Percentiles rank a stretch among this genome's conserved stretches.
Conservation (phyloP, 768 basidiomycete species). For the Suillus alpinus region DNA sequence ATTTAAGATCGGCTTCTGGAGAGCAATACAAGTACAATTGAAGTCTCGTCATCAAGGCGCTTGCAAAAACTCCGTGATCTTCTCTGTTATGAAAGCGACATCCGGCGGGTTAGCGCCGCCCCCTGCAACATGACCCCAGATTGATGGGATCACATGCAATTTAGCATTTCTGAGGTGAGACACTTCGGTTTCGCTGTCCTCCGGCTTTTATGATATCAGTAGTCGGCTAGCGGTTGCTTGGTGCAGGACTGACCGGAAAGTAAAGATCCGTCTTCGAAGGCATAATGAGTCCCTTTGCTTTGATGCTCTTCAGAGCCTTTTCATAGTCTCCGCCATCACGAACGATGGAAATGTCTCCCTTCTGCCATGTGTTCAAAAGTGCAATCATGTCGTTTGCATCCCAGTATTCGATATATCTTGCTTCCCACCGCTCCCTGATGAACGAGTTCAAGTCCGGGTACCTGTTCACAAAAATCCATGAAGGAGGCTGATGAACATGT, state of each 20-base stretch:
- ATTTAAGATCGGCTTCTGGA: background rate
- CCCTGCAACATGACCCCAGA: conserved; percentile 59
- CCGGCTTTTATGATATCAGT: conserved; percentile 36
- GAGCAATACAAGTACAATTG: background rate
- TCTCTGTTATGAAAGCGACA: conserved; percentile 37
- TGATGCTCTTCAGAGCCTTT: conserved; percentile 40
- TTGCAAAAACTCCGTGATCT: conserved; percentile 43
- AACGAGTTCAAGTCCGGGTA: conserved; percentile 49
- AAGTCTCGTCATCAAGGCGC: conserved; percentile 12
- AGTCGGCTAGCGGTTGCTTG: background rate
- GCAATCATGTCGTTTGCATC: conserved; percentile 56
- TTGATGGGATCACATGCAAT: conserved; percentile 51
- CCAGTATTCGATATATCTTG: conserved; percentile 40
- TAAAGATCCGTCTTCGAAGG: conserved; percentile 60
- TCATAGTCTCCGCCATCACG: conserved; percentile 44
- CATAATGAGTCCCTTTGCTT: conserved; percentile 55
- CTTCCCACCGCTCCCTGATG: conserved; percentile 51
- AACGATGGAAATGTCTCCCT: conserved; percentile 48
- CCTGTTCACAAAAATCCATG: conserved; percentile 21
- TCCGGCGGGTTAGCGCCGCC: conserved; percentile 41
- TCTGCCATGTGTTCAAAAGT: conserved; percentile 50
- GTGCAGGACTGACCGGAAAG: conserved; percentile 42
- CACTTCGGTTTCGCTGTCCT: conserved; percentile 53
- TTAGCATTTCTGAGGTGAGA: conserved; percentile 39
- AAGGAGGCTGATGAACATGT: background rate